These are phyloP conservation scores for Brassica rapa DNA, from an alignment of 345 rosid genomes.

Conservation along the genomic window DNA sequence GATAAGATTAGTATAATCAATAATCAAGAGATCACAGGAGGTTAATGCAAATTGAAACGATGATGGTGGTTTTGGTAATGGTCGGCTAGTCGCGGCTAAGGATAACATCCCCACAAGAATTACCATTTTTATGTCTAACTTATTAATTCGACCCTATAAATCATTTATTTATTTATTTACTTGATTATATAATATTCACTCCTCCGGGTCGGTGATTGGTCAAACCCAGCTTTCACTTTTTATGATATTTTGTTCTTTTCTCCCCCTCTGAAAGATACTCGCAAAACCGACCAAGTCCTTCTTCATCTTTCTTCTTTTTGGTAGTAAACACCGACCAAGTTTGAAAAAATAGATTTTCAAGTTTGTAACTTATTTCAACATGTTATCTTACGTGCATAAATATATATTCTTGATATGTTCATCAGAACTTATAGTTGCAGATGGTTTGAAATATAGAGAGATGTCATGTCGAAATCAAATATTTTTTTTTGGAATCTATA, in stretches of 20 bases:
- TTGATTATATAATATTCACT: conserved; percentile 8
- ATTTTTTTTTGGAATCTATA: neutral
- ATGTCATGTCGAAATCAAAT: neutral
- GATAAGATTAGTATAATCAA: conserved; percentile 4
- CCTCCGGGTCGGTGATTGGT: conserved; percentile 37
- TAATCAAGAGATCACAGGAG: neutral
- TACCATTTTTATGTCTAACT: conserved; percentile 15
- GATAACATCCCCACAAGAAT: conserved; percentile 33
- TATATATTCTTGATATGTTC: conserved; percentile 1
- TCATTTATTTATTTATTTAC: neutral
- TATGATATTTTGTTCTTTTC: conserved; percentile 22
- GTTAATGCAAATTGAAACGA: neutral
- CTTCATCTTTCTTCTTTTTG: neutral
- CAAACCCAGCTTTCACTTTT: conserved; percentile 38
- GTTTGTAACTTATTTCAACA: conserved; percentile 5
- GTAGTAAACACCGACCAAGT: conserved; percentile 33
- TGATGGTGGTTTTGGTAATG: conserved; percentile 17
- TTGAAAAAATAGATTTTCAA: neutral
- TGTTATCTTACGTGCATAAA: conserved; percentile 18
- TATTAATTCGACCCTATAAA: neutral
- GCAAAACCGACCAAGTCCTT: conserved; percentile 34
- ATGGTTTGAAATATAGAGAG: neutral
- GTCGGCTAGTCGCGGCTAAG: conserved; percentile 43
- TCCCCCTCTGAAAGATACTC: conserved; percentile 27
- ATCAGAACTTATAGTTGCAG: neutral